phyloP scores from a whole-genome alignment of 345 rosid species.

The Balakata baccata region DNA sequence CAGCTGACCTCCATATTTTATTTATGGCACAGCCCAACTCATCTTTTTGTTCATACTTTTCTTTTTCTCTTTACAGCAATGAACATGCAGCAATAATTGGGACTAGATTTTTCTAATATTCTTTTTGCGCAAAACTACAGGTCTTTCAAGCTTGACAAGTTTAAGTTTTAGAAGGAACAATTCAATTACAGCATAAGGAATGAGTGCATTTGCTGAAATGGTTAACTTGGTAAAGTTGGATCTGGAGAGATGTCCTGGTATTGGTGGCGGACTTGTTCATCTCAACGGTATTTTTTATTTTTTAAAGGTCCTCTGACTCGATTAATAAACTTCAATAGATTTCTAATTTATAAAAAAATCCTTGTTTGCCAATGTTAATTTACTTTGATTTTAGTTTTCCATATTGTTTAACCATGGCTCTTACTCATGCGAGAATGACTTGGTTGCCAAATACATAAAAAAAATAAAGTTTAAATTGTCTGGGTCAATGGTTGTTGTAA shows the following conservation, averaged over 20 bases:
- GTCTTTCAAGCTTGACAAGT: slow-evolving; percentile 64
- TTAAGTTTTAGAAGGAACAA: slow-evolving; percentile 73
- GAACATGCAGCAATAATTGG: background rate
- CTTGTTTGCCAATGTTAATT: background rate
- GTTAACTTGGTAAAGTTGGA: slow-evolving; percentile 71
- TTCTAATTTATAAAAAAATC: background rate
- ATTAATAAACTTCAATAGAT: background rate
- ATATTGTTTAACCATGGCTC: background rate
- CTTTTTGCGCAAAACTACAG: slow-evolving; percentile 36
- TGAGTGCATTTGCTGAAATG: slow-evolving; percentile 59
- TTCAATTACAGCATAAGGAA: slow-evolving; percentile 64
- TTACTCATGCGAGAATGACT: background rate
- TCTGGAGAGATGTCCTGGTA: slow-evolving; percentile 82
- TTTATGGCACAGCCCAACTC: background rate
- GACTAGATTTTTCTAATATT: background rate
- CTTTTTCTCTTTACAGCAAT: background rate
- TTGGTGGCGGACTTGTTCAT: slow-evolving; percentile 67
- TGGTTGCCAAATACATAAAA: background rate
- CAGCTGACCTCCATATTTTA: background rate
- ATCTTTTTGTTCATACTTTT: too few species aligned
- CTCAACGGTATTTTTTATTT: slow-evolving; percentile 49
- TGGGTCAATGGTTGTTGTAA: background rate
- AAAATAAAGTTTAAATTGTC: background rate
- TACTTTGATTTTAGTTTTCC: background rate
- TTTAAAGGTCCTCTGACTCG: background rate